Base-by-base conservation (phyloP, 148 eudicot species). In the Rhododendron williamsianum region DNA sequence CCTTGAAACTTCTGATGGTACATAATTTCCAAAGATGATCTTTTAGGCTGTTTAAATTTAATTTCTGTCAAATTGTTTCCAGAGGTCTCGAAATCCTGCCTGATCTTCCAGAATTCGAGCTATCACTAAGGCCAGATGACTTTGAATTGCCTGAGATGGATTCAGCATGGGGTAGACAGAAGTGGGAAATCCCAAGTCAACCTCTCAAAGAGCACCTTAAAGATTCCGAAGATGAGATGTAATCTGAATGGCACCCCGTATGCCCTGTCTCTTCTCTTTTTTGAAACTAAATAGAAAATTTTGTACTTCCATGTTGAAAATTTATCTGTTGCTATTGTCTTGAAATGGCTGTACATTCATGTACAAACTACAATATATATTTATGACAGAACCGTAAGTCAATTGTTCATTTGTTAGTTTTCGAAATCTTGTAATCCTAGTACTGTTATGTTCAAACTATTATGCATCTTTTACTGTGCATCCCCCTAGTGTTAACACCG, bases 81-180 rank as follows among this genome's bases (percentile, higher is more conserved):
- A 95, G 98, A 90, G 92, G 90, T 1, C 89, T 94, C 9, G 92
- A 91, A 51, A 82, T 87, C 27, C 90, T 95, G 88, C 98, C 98
- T 0, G 98, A 95, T 60, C 95, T 97, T 78, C 99, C 99, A 3
- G 99, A 97, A 83, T 97, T 97, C 76, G 91, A 94, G 82, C 65
- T 95, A 88, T 97, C 99, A 25, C 80, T 97, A 63, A 94, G 93
- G 83, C 94, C 99, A 0, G 98, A 97, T 46, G 99, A 97, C 52
- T 97, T 89, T 81, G 92, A 94, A 85, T 86, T 97, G 84, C 99
- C 99, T 0, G 91, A 88, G 16, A 73, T 86, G 71, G 91, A 93
- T 87, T 76, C 91, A 13, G 89, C 90, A 45, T 95, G 97, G 97
- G 88, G 87, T 72, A 89, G 87, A 63, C 95, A 91, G 46, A 91